Evolutionary conservation across 306 rosid species (phyloP), one percentile per base, ranked within the genome.

Genomic region (Chamaecrista fasciculata): DNA sequence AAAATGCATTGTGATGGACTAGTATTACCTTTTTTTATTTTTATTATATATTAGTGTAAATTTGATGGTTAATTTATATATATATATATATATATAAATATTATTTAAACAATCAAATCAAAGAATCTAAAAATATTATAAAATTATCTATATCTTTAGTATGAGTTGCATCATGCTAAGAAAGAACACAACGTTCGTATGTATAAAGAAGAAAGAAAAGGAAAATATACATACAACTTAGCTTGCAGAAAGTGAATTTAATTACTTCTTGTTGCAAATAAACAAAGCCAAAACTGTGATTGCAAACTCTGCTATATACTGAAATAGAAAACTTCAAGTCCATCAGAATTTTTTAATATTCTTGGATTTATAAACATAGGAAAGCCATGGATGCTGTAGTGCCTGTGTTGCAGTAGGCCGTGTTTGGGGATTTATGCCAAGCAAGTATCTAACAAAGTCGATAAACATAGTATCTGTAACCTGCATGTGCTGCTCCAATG

Each of bases 371-470:
- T 88, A 90, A 3, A 65, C 78, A 72, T 81, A 65, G 65, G 92
- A 94, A 76, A 95, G 93, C 99, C 99, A 95, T 29, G 99, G 99
- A 71, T 95, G 99, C 70, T 75, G 84, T 4, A 95, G 84, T 8
- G 99, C 99, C 21, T 85, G 91, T 20, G 65, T 76, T 5, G 97
- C 96, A 0, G 87, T 84, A 11, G 89, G 95, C 40, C 99, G 91
- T 68, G 85, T 81, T 76, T 84, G 63, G 0, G 99, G 99, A 77
- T 95, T 84, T 76, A 89, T 76, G 63, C 76, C 73, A 2, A 95
- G 96, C 78, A 95, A 80, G 82, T 68, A 68, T 66, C 76, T 77
- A 14, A 95, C 80, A 1, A 95, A 95, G 69, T 89, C 88, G 5
- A 89, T 71, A 26, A 95, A 91, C 82, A 77, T 76, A 4, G 67